Percentiles rank a stretch among this genome's conserved stretches.
Evolutionary conservation across 805 yeast genomes (phyloP).

Genomic region (Suhomyces tanzawaensis): DNA sequence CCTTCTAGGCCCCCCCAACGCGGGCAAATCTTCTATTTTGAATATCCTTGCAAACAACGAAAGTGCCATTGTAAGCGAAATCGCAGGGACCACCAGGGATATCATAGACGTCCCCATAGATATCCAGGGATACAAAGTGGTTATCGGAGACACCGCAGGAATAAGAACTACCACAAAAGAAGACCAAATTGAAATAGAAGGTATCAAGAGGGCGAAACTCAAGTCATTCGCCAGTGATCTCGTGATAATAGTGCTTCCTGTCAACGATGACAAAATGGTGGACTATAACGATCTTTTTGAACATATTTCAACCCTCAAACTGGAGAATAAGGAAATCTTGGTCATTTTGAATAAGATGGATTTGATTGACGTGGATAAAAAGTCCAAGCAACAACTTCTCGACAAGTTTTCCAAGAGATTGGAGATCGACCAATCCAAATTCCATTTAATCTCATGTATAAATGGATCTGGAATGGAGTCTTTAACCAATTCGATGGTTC

Average conservation of each 20-base stretch:
- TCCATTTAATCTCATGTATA: conserved; percentile 56
- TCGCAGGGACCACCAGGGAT: conserved; percentile 95
- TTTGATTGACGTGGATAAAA: conserved; percentile 47
- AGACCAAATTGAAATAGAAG: conserved; percentile 71
- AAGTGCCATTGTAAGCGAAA: conserved; percentile 84
- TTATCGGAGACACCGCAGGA: conserved; percentile 93
- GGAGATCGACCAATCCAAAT: conserved; percentile 10
- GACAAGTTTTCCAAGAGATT: conserved; percentile 11
- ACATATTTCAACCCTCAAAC: conserved; percentile 35
- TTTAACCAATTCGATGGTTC: conserved; percentile 43
- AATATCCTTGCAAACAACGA: conserved; percentile 76
- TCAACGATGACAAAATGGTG: conserved; percentile 21
- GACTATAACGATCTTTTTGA: conserved; percentile 31
- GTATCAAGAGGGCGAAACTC: conserved; percentile 71
- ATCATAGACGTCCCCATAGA: conserved; percentile 78
- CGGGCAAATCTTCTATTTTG: conserved; percentile 88
- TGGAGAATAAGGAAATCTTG: conserved; percentile 31
- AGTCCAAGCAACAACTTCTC: background rate
- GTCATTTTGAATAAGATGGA: conserved; percentile 64
- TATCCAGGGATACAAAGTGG: conserved; percentile 77
- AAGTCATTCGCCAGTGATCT: conserved; percentile 64
- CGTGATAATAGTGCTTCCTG: conserved; percentile 63
- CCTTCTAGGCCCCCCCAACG: conserved; percentile 89
- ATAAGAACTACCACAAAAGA: conserved; percentile 49
- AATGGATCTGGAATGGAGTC: conserved; percentile 53